Evolutionary conservation across 306 rosid genomes (phyloP), one percentile per base, ranked within the genome.

Genomic region (Spatholobus suberectus): DNA sequence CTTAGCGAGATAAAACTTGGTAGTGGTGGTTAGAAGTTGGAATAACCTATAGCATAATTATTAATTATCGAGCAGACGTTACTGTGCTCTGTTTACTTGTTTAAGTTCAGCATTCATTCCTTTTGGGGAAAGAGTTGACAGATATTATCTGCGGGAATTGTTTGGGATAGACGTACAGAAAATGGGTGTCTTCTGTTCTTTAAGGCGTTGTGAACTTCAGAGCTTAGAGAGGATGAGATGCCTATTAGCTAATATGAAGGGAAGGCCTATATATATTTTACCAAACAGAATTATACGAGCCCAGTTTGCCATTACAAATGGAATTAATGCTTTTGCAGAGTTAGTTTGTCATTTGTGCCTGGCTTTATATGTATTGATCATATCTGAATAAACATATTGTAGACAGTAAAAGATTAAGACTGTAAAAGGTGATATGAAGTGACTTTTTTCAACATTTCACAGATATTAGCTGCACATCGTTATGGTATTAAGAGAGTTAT

Each of bases 401-500:
- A 41, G 63, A 65, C 37, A 62, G 8, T 41, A 10, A 32, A 40
- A 70, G 40, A 57, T 80, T 35, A 61, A 69, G 70, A n/a, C 20
- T 83, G 34, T 40, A 6, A 41, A 27, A 23, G 51, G 70, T 72
- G 70, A 40, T 37, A 54, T 81, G 29, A 78, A 61, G 41, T 70
- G 74, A 76, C 63, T 61, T 46, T 81, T 84, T 61, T 78, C 62
- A 63, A 77, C 77, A 8, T 49, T 49, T 77, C 77, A 79, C 89
- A 96, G 99, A 86, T 96, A 84, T 88, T 96, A 89, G 99, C 97
- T 49, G 99, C 99, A 20, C 97, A 96, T 69, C 95, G 99, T 62
- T 87, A 77, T 62, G 99, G 99, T 78, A 91, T 96, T 61, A 96
- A 86, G 80, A 94, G 99, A 81, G 94, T 96, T 70, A 94, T 96